Conservation (phyloP, 73 alveolate genomes). For the Durusdinium trenchii region DNA sequence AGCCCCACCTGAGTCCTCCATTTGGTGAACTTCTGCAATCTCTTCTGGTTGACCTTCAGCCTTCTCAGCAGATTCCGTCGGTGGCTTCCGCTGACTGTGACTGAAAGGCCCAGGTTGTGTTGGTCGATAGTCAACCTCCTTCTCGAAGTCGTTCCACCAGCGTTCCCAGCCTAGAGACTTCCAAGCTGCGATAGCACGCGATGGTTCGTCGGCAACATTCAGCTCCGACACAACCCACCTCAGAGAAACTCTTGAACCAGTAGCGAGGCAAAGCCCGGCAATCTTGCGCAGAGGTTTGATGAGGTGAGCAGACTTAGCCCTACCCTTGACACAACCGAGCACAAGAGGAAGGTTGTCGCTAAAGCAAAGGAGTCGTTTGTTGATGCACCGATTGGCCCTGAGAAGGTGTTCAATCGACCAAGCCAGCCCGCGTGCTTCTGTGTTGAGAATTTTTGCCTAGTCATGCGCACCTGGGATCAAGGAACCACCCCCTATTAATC, state of each 20-base stretch:
- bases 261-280: background rate
- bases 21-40: background rate
- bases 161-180: background rate
- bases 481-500: no score
- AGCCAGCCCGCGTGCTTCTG: background rate
- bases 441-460: background rate
- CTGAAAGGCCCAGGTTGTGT: background rate
- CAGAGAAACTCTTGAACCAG: conserved; percentile 1
- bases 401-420: background rate
- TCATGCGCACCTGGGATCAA: no score
- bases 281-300: background rate
- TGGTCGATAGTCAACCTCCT: background rate
- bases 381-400: background rate
- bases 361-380: background rate
- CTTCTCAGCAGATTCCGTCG: background rate
- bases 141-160: background rate
- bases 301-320: background rate
- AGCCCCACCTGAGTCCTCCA: background rate
- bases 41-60: background rate
- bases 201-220: conserved; percentile 56
- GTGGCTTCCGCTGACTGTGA: background rate
- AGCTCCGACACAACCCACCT: conserved; percentile 38
- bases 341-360: conserved; percentile 10
- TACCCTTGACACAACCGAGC: background rate
- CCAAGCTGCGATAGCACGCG: conserved; percentile 39